Base-by-base conservation (phyloP, 768 basidiomycete genomes). In the Hemileccinum impolitum region DNA sequence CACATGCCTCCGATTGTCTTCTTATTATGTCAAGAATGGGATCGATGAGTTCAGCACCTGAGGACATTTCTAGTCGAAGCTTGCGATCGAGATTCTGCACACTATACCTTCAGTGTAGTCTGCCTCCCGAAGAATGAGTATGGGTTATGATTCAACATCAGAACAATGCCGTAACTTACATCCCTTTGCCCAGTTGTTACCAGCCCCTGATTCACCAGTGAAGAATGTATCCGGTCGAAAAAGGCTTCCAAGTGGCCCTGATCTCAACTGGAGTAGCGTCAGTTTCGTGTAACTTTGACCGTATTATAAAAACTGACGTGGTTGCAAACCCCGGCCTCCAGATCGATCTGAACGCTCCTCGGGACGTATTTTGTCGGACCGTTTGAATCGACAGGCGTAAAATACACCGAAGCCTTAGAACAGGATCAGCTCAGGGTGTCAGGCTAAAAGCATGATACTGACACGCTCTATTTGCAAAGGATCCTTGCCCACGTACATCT, bases 111-210 rank as follows among this genome's bases (percentile, higher is more conserved):
- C 94, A 3, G 92, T 95, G 62, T 94, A 95, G 68, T 82, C 88
- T 90, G 50, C 31, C 57, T 48, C 58, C 40, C 26, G 55, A 42
- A 49, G 43, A 52, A 45, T 65, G 45, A 69, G 54, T 51, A 48
- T 54, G 31, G 26, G 43, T 17, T 23, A 32, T 18, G 45, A 54
- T 49, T n/a, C 21, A 45, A 37, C 36, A 48, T 17, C 30, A 48
- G 21, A 21, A 40, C n/a, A 36, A 32, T 36, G 73, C 9, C 12
- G 9, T 44, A 45, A 70, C 85, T 70, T 58, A 90, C 89, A 90
- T 77, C 90, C 91, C 72, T 96, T 95, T 14, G 92, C 93, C 89
- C 91, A 96, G 55, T 94, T 95, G 60, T 97, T 96, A 15, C 93
- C 94, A 1, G 93, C 84, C 43, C 82, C 78, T 49, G 72, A 71